Conservation (phyloP, 345 rosid species). For the Camelina hispida region DNA sequence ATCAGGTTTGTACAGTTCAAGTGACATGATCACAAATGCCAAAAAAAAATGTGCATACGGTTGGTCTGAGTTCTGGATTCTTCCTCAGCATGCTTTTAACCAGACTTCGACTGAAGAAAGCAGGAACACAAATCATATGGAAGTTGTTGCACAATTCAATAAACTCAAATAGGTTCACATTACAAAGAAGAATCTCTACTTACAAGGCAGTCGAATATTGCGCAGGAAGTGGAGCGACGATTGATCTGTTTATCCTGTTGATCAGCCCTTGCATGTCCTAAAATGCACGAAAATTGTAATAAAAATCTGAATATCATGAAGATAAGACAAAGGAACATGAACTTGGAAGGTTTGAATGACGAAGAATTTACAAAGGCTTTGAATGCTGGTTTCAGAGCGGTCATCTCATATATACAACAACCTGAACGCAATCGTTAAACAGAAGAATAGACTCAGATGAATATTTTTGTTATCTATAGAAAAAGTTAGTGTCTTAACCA, state of each 20-base stretch:
- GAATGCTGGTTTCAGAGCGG: slow-evolving; percentile 90
- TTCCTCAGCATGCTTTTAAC: slow-evolving; percentile 99
- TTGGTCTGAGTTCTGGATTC: slow-evolving; percentile 96
- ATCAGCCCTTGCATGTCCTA: slow-evolving; percentile 99
- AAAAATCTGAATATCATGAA: slow-evolving; percentile 1
- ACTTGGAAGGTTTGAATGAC: slow-evolving; percentile 18
- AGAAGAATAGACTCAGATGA: slow-evolving; percentile 23
- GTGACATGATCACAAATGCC: slow-evolving; percentile 10
- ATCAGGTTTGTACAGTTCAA: slow-evolving; percentile 20
- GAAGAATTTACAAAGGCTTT: slow-evolving; percentile 85
- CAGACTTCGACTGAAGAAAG: slow-evolving; percentile 76
- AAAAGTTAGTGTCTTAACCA: slow-evolving; percentile 13
- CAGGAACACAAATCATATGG: slow-evolving; percentile 18
- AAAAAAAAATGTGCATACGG: slow-evolving; percentile 58
- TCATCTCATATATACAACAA: slow-evolving; percentile 98
- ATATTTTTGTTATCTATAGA: slow-evolving; percentile 25
- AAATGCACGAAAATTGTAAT: slow-evolving; percentile 21
- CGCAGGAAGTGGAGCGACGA: slow-evolving; percentile 92
- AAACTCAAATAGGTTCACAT: slow-evolving; percentile 1
- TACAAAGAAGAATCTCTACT: slow-evolving; percentile 44
- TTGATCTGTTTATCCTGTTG: slow-evolving; percentile 91
- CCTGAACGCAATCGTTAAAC: slow-evolving; percentile 55
- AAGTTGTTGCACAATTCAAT: slow-evolving; percentile 6
- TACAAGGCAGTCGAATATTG: slow-evolving; percentile 90
- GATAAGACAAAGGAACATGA: slow-evolving; percentile 18